Conservation (phyloP, 2,329 filamentous ascomycete species). For the Myotisia sp. region DNA sequence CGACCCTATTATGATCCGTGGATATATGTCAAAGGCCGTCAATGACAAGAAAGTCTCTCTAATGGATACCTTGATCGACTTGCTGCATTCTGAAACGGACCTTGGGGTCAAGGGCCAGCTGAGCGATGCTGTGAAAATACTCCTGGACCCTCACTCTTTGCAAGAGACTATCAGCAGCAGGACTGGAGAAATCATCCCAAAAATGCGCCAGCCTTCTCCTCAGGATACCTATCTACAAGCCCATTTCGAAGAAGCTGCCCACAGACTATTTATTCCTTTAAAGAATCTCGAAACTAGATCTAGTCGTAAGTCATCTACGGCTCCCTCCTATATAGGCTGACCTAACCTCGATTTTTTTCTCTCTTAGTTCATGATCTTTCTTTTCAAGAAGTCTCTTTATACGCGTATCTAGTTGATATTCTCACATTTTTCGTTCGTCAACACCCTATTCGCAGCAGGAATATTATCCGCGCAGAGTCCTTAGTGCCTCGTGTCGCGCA, state of each 20-base stretch:
- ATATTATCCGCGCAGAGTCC: slow-evolving; percentile 69
- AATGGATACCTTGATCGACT: slow-evolving; percentile 82
- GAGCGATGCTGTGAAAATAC: slow-evolving; percentile 84
- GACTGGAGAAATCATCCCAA: slow-evolving; percentile 54
- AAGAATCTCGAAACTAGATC: slow-evolving; percentile 59
- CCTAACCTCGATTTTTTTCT: background rate
- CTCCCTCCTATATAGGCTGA: background rate
- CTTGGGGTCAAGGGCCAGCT: slow-evolving; percentile 91
- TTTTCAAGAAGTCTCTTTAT: slow-evolving; percentile 77
- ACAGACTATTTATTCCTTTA: slow-evolving; percentile 73
- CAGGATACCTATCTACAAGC: slow-evolving; percentile 63
- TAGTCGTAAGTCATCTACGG: slow-evolving; percentile 35
- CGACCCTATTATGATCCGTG: slow-evolving; percentile 84
- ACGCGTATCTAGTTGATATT: slow-evolving; percentile 81
- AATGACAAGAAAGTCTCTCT: slow-evolving; percentile 72
- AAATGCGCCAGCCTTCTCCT: slow-evolving; percentile 39
- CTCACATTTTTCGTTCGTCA: slow-evolving; percentile 87
- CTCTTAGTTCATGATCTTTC: slow-evolving; percentile 14
- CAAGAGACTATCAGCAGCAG: slow-evolving; percentile 46
- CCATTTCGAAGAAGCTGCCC: slow-evolving; percentile 80
- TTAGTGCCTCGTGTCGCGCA: slow-evolving; percentile 67
- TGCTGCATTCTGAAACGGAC: slow-evolving; percentile 81
- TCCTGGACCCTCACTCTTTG: slow-evolving; percentile 59
- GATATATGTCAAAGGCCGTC: slow-evolving; percentile 83
- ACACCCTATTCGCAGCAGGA: slow-evolving; percentile 73